Conservation (phyloP, 768 basidiomycete species). For the Podaxis sp. region DNA sequence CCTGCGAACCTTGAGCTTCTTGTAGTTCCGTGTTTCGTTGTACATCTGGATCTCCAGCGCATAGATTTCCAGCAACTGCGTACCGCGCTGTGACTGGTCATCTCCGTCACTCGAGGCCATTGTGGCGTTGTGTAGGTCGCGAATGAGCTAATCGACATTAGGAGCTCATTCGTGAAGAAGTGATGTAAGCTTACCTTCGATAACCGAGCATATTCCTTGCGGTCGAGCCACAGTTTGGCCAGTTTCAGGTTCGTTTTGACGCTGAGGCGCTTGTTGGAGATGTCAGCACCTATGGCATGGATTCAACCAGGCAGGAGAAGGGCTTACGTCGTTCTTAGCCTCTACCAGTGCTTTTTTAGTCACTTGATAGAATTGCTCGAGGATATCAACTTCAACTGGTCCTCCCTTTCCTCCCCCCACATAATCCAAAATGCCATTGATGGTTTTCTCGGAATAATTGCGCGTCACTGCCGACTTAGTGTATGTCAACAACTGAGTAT, state of each 20-base stretch:
- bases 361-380: slow-evolving; percentile 94
- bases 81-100: slow-evolving; percentile 91
- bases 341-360: slow-evolving; percentile 90
- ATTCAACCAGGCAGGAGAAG: slow-evolving; percentile 2
- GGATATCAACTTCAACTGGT: slow-evolving; percentile 74
- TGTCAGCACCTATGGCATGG: slow-evolving; percentile 1
- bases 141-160: slow-evolving; percentile 57
- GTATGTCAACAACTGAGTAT: slow-evolving; percentile 84
- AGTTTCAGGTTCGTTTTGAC: slow-evolving; percentile 96
- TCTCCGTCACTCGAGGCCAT: slow-evolving; percentile 60
- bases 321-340: slow-evolving; percentile 89
- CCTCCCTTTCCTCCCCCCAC: slow-evolving; percentile 89
- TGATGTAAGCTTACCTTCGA: slow-evolving; percentile 57
- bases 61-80: slow-evolving; percentile 93
- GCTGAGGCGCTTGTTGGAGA: slow-evolving; percentile 68
- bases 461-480: slow-evolving; percentile 95
- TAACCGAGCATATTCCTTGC: slow-evolving; percentile 85
- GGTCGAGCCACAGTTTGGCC: slow-evolving; percentile 95
- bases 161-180: not conserved
- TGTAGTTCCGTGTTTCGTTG: slow-evolving; percentile 92
- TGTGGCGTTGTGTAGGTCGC: slow-evolving; percentile 72
- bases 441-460: slow-evolving; percentile 97
- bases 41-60: slow-evolving; percentile 99
- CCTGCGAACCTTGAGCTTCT: slow-evolving; percentile 81
- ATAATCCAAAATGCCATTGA: slow-evolving; percentile 97